These are phyloP conservation scores for Brassica nigra DNA, from an alignment of 345 rosid genomes.

Conservation along the genomic window DNA sequence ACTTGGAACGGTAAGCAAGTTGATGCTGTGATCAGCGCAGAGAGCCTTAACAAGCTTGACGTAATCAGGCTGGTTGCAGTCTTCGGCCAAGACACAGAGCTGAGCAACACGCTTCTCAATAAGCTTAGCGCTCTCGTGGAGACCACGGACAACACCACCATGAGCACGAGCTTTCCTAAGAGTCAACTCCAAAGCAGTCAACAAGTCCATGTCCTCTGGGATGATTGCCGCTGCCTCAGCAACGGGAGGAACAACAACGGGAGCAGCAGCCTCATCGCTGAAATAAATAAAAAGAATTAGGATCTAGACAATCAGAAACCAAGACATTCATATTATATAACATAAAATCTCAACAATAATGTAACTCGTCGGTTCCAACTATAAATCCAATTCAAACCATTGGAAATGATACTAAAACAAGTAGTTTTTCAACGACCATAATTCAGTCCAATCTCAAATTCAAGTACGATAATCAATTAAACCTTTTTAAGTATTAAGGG, in stretches of 20 bases:
- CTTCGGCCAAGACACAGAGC: constrained; percentile 83
- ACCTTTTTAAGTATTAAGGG: no score
- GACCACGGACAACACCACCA: constrained; percentile 75
- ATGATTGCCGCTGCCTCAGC: constrained; percentile 46
- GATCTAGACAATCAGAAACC: not conserved
- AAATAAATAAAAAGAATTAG: not conserved
- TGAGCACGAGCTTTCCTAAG: constrained; percentile 78
- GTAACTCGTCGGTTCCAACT: not conserved
- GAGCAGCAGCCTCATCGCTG: constrained; percentile 67
- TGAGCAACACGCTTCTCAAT: constrained; percentile 76
- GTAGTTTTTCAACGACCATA: not conserved
- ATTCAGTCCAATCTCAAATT: not conserved
- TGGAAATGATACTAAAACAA: not conserved
- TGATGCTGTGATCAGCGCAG: constrained; percentile 71
- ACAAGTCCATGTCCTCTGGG: constrained; percentile 77
- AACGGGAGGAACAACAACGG: constrained; percentile 52
- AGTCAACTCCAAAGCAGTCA: constrained; percentile 73
- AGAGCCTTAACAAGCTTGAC: constrained; percentile 79
- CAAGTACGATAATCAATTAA: not conserved
- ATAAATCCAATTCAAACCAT: not conserved
- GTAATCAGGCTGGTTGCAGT: constrained; percentile 85
- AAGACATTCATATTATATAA: no score
- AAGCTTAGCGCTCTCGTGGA: constrained; percentile 76
- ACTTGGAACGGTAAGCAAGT: constrained; percentile 68
- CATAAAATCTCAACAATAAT: no score